Evolutionary conservation across 139 green algal genomes (phyloP).

Genomic region (Yamagishiella unicocca): DNA sequence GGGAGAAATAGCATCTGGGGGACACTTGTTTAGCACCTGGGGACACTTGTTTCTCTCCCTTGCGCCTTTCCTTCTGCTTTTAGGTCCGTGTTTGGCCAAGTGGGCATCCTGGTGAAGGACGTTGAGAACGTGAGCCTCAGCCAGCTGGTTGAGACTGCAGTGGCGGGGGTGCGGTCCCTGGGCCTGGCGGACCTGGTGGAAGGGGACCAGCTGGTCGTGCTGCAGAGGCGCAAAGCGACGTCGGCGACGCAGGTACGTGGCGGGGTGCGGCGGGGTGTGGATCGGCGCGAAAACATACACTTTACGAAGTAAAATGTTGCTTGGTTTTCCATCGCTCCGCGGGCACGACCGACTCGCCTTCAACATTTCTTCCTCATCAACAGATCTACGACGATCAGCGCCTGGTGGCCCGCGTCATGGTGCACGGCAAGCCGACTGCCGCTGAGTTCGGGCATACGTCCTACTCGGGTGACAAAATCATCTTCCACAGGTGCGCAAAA

Average conservation of each 20-base stretch:
- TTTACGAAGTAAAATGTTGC: no score
- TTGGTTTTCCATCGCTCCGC: not conserved
- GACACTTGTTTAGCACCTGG: no score
- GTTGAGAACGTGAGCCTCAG: slow-evolving; percentile 4
- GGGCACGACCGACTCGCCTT: no score
- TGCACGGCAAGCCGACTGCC: slow-evolving; percentile 41
- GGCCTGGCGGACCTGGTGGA: slow-evolving; percentile 25
- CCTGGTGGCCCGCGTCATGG: slow-evolving; percentile 51
- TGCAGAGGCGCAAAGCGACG: slow-evolving; percentile 46
- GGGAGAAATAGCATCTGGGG: no score
- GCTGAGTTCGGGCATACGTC: slow-evolving; percentile 17
- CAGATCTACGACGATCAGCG: slow-evolving; percentile 67
- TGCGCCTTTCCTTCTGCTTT: not conserved
- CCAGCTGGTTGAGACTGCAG: slow-evolving; percentile 15
- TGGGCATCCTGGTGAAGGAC: slow-evolving; percentile 45
- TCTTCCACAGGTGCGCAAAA: slow-evolving; percentile 58
- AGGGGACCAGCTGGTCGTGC: slow-evolving; percentile 57
- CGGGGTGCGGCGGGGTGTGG: no score
- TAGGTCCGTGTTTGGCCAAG: slow-evolving; percentile 52
- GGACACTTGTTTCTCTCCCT: not conserved
- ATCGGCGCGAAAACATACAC: no score
- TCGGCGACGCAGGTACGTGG: slow-evolving; percentile 17
- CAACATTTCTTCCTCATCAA: not conserved
- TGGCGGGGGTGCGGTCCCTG: not conserved
- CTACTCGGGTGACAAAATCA: slow-evolving; percentile 44